phyloP scores from a whole-genome alignment of 306 rosid species.

The Oxytropis ochrocephala region DNA sequence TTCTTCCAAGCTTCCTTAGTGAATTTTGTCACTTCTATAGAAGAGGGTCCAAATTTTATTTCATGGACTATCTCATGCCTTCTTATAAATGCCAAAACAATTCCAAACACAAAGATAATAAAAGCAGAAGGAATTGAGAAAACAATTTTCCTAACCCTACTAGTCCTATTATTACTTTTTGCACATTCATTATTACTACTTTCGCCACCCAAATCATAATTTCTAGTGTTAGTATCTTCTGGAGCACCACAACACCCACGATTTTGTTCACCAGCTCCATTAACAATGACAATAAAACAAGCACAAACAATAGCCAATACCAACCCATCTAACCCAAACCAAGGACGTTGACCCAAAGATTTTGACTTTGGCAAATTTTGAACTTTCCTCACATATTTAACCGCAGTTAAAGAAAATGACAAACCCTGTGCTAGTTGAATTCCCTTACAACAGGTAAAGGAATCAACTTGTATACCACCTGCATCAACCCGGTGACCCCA shows the following conservation, averaged over 20 bases:
- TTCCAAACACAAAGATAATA: not conserved
- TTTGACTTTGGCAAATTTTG: not conserved
- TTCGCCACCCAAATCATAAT: not conserved
- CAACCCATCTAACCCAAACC: constrained; percentile 3
- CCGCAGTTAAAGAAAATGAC: not conserved
- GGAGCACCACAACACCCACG: not conserved
- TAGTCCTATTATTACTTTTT: not conserved
- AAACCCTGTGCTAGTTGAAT: constrained; percentile 11
- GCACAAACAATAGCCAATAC: not conserved
- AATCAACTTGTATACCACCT: not conserved
- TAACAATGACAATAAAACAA: not conserved
- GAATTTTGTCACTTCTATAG: not conserved
- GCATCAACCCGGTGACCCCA: not conserved
- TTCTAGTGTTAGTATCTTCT: no score
- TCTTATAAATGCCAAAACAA: not conserved
- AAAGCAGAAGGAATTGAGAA: constrained; percentile 3
- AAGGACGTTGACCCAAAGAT: not conserved
- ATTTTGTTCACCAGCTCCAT: constrained; percentile 2
- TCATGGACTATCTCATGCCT: not conserved
- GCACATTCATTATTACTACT: not conserved
- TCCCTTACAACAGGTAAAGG: constrained; percentile 7
- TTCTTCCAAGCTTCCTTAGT: not conserved
- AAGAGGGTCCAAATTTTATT: not conserved
- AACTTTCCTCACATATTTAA: not conserved
- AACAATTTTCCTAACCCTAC: not conserved